A percentile compares a stretch with the other conserved stretches of the same genome.
phyloP scores from a whole-genome alignment of 148 eudicot genomes.

The Arctostaphylos glauca region DNA sequence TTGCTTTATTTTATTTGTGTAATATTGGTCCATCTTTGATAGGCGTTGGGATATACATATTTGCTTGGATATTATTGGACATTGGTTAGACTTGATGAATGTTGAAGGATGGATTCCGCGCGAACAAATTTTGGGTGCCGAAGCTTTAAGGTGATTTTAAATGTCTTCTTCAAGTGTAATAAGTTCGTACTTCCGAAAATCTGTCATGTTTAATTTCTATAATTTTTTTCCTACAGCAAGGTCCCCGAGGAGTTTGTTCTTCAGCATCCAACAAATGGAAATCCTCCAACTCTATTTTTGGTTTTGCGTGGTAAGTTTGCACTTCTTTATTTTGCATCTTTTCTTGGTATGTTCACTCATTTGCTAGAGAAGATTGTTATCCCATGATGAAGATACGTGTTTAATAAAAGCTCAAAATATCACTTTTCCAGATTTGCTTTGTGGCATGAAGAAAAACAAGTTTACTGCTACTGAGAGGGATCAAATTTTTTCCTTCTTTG shows the following conservation, averaged over 20 bases:
- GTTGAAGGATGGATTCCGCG: slow-evolving; percentile 99
- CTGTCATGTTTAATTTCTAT: background rate
- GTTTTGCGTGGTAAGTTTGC: slow-evolving; percentile 66
- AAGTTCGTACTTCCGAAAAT: background rate
- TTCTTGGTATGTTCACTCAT: background rate
- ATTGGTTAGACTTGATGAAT: slow-evolving; percentile 96
- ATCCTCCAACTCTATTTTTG: slow-evolving; percentile 94
- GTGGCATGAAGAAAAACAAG: slow-evolving; percentile 55
- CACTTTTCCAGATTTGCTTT: slow-evolving; percentile 59
- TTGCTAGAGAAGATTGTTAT: background rate
- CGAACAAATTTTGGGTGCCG: slow-evolving; percentile 94
- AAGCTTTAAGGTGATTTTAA: slow-evolving; percentile 72
- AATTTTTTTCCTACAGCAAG: slow-evolving; percentile 56
- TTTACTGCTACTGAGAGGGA: slow-evolving; percentile 46
- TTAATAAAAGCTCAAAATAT: background rate
- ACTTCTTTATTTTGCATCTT: background rate
- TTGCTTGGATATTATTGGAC: slow-evolving; percentile 87
- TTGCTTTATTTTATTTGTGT: background rate
- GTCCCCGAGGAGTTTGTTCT: slow-evolving; percentile 90
- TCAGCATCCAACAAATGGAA: slow-evolving; percentile 93
- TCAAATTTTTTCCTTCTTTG: slow-evolving; percentile 64
- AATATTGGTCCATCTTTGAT: slow-evolving; percentile 2
- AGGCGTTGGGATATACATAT: slow-evolving; percentile 91
- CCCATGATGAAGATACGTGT: background rate
- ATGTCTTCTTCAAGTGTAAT: background rate